Evolutionary conservation across 2,329 filamentous ascomycete genomes (phyloP).

Genomic region (Teratosphaeriaceae sp.): DNA sequence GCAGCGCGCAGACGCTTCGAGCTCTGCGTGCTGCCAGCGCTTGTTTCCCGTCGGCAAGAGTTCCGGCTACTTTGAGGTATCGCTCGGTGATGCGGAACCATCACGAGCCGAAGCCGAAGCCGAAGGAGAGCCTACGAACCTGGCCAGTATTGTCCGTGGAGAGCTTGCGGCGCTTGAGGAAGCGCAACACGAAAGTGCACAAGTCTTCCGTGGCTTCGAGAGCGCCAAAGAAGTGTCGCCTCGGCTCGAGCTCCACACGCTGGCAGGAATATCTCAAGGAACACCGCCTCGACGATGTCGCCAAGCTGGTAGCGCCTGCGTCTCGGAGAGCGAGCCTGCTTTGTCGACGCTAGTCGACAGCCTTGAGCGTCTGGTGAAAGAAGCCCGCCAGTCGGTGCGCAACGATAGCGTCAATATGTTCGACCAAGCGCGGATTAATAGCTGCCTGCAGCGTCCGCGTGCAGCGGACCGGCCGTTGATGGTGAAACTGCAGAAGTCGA

Average conservation of each 20-base stretch:
- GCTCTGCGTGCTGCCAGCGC: not conserved
- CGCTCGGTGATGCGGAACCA: not conserved
- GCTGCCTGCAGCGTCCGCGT: conserved; percentile 9
- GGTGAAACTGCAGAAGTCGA: conserved; percentile 13
- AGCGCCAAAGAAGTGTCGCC: conserved; percentile 1
- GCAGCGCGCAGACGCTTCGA: not conserved
- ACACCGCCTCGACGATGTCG: not conserved
- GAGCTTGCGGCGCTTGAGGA: not conserved
- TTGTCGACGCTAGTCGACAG: conserved; percentile 3
- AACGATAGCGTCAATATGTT: conserved; percentile 13
- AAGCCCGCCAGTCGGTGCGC: conserved; percentile 8
- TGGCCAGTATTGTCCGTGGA: not conserved
- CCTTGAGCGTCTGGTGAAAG: conserved; percentile 10
- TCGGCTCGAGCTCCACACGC: conserved; percentile 3
- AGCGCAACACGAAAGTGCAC: not conserved
- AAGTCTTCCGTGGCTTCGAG: not conserved
- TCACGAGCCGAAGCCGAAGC: not conserved
- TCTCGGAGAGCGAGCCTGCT: not conserved
- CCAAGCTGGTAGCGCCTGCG: not conserved
- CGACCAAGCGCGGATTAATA: conserved; percentile 14
- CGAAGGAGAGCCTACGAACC: not conserved
- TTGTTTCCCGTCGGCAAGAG: not conserved
- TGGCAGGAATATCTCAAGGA: conserved; percentile 4
- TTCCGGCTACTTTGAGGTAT: not conserved
- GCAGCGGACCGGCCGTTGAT: conserved; percentile 9